Evolutionary conservation across 2,329 filamentous ascomycete genomes (phyloP).

Genomic region (Immersiporthe knoxdaviesiana): DNA sequence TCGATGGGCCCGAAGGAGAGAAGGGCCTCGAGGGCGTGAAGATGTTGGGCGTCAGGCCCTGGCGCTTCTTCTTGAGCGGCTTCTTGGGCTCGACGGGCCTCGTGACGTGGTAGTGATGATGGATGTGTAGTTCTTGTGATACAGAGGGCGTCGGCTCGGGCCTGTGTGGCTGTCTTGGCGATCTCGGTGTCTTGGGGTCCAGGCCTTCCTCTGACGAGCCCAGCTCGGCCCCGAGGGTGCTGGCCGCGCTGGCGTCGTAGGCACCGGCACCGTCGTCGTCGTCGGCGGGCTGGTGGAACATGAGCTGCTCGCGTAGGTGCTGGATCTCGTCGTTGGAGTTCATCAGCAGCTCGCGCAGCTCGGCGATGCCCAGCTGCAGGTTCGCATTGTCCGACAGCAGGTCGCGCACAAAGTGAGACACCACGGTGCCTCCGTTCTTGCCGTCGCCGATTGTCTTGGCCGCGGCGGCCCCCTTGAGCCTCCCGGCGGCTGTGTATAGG

Average conservation of each 20-base stretch:
- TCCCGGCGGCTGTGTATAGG: constrained; percentile 75
- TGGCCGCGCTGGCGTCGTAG: constrained; percentile 43
- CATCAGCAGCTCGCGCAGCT: constrained; percentile 86
- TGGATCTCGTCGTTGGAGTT: constrained; percentile 95
- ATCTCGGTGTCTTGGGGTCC: constrained; percentile 34
- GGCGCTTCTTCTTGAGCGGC: constrained; percentile 70
- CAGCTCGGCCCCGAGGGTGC: constrained; percentile 74
- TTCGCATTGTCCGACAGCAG: constrained; percentile 95
- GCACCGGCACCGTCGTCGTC: constrained; percentile 35
- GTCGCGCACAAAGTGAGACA: constrained; percentile 96
- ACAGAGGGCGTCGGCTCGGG: constrained; percentile 42
- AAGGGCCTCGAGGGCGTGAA: constrained; percentile 58
- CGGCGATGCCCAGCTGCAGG: constrained; percentile 86
- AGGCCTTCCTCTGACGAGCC: constrained; percentile 45
- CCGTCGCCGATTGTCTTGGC: constrained; percentile 65
- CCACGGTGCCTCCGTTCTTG: constrained; percentile 64
- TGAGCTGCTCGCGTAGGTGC: constrained; percentile 77
- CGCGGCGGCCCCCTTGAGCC: constrained; percentile 80
- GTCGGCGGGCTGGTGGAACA: constrained; percentile 73
- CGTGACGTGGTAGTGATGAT: constrained; percentile 87
- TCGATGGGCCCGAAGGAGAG: constrained; percentile 47
- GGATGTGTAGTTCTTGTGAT: constrained; percentile 83
- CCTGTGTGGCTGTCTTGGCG: constrained; percentile 20
- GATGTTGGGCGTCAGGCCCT: constrained; percentile 62
- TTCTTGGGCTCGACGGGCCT: constrained; percentile 64